Conservation (phyloP, 495 filamentous ascomycete species). For the Penicillium paxilli region DNA sequence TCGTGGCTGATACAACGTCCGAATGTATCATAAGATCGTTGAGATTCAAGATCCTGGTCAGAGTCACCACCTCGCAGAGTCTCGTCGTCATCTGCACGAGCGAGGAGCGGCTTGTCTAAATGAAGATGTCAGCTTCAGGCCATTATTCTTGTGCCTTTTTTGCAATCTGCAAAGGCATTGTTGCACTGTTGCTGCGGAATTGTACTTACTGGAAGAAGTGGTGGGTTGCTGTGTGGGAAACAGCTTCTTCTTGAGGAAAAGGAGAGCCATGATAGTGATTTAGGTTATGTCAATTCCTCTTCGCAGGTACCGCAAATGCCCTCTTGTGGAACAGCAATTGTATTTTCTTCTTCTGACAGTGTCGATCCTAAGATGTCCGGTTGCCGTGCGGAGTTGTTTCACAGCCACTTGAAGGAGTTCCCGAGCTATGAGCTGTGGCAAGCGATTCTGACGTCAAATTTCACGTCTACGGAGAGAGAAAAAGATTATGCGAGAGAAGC, state of each 20-base stretch:
- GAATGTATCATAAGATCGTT: constrained; percentile 47
- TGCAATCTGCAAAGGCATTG: neutral
- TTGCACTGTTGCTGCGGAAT: neutral
- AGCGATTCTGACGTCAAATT: neutral
- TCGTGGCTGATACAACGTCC: constrained; percentile 25
- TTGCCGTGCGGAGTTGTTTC: neutral
- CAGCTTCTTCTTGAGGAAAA: constrained; percentile 45
- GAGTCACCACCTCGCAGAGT: constrained; percentile 26
- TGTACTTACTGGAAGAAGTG: constrained; percentile 21
- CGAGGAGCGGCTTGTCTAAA: constrained; percentile 39
- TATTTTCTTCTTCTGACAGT: neutral
- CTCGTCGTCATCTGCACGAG: constrained; percentile 30
- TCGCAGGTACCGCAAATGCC: too few species aligned
- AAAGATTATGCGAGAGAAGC: neutral
- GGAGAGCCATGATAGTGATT: constrained; percentile 34
- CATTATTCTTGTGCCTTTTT: neutral
- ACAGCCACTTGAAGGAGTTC: neutral
- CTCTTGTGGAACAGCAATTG: too few species aligned
- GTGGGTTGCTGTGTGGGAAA: constrained; percentile 28
- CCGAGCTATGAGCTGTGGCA: neutral
- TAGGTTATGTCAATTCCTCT: neutral
- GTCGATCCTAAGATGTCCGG: neutral
- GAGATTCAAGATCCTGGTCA: constrained; percentile 39
- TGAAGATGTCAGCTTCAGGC: constrained; percentile 3
- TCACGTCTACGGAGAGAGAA: neutral